These are phyloP conservation scores for Suhomyces sp. DNA, from an alignment of 805 yeast species.

Conservation along the genomic window DNA sequence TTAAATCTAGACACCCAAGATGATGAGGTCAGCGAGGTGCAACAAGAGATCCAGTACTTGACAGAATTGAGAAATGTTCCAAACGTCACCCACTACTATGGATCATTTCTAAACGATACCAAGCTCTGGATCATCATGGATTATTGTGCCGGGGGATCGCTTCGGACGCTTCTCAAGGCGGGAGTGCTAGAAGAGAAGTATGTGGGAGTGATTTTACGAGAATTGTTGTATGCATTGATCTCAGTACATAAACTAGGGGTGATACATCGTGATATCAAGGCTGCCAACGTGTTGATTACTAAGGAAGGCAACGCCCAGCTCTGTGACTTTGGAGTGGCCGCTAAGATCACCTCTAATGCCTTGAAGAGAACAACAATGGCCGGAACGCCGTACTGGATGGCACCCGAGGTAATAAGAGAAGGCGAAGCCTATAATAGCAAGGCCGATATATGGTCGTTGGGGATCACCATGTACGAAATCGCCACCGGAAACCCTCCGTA, in stretches of 20 bases:
- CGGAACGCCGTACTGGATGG: constrained; percentile 98
- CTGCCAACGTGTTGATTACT: constrained; percentile 88
- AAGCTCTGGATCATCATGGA: constrained; percentile 97
- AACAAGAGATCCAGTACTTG: constrained; percentile 84
- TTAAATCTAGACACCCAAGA: constrained; percentile 87
- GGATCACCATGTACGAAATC: constrained; percentile 89
- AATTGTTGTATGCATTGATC: constrained; percentile 69
- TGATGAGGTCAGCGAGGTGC: constrained; percentile 94
- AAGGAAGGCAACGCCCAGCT: constrained; percentile 87
- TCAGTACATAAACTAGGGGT: constrained; percentile 87
- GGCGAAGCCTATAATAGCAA: constrained; percentile 83
- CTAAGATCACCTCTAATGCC: constrained; percentile 73
- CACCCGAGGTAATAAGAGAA: constrained; percentile 95
- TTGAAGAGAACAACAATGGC: constrained; percentile 91
- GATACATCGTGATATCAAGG: constrained; percentile 93
- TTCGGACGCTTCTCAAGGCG: constrained; percentile 79
- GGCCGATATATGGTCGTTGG: constrained; percentile 97
- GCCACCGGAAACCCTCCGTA: constrained; percentile 98
- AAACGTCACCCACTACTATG: constrained; percentile 91
- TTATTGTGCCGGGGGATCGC: constrained; percentile 93
- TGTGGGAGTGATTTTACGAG: constrained; percentile 81
- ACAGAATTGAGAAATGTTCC: constrained; percentile 79
- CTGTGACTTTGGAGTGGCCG: constrained; percentile 99
- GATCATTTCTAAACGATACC: constrained; percentile 84
- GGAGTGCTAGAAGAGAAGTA: constrained; percentile 85